phyloP scores from a whole-genome alignment of 352 stramenopile genomes.

The Globisporangium echinulatum region DNA sequence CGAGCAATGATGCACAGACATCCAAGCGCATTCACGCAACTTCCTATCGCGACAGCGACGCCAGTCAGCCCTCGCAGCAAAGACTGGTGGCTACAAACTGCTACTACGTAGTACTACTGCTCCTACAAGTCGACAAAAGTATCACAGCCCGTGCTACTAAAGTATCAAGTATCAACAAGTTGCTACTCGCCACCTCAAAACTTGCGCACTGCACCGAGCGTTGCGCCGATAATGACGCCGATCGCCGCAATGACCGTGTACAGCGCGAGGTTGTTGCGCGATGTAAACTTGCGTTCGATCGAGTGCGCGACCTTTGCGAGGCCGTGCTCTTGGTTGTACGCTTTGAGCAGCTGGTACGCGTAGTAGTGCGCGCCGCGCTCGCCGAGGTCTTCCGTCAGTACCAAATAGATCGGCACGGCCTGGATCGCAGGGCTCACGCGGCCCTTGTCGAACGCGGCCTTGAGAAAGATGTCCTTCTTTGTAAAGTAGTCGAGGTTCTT shows the following conservation, averaged over 20 bases:
- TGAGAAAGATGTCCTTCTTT: conserved; percentile 71
- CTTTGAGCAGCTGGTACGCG: conserved; percentile 68
- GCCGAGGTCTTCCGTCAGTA: conserved; percentile 88
- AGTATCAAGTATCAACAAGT: too few relatives aligned
- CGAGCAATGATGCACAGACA: conserved; percentile 1
- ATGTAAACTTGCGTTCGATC: conserved; percentile 30
- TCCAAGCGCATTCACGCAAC: conserved; percentile 15
- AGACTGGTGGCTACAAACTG: too few relatives aligned
- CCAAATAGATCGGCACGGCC: conserved; percentile 81
- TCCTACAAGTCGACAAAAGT: too few relatives aligned
- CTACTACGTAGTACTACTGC: too few relatives aligned
- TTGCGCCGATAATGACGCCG: conserved; percentile 24
- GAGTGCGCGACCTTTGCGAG: conserved; percentile 24
- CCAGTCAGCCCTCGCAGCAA: too few relatives aligned
- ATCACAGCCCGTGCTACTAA: too few relatives aligned
- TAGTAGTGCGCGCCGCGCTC: conserved; percentile 88
- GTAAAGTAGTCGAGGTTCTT: conserved; percentile 96
- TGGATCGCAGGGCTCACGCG: conserved; percentile 75
- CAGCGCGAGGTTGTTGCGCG: conserved; percentile 29
- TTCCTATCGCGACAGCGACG: conserved; percentile 1
- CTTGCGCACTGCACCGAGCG: conserved; percentile 12
- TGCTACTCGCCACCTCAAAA: conserved; percentile 1
- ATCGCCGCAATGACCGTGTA: conserved; percentile 37
- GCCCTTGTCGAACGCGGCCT: conserved; percentile 85
- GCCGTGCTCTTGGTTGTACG: conserved; percentile 40